Conservation (phyloP, 2,329 filamentous ascomycete species). For the Diaporthe eres region DNA sequence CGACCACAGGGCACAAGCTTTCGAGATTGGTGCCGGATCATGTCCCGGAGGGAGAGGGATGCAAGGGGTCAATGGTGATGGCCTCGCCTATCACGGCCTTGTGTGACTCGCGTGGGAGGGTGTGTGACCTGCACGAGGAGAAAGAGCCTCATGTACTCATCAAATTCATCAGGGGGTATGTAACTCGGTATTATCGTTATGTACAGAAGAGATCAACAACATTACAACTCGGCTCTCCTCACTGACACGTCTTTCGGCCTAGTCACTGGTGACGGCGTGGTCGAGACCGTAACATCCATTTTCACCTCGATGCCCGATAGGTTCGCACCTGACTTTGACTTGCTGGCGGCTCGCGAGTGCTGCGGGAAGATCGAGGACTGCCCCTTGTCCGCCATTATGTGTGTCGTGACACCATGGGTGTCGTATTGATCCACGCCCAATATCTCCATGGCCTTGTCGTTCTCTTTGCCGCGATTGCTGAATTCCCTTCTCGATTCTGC, state of each 20-base stretch:
- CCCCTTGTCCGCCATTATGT: slow-evolving; percentile 29
- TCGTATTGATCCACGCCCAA: slow-evolving; percentile 20
- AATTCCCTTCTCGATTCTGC: neutral
- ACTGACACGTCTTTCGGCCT: slow-evolving; percentile 10
- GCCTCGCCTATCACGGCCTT: neutral
- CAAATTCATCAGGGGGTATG: slow-evolving; percentile 13
- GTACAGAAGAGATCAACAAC: neutral
- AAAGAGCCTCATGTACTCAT: slow-evolving; percentile 11
- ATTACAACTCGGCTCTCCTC: neutral
- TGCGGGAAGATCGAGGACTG: slow-evolving; percentile 21
- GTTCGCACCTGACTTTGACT: neutral
- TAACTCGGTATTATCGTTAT: slow-evolving; percentile 15
- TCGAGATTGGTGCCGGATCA: neutral
- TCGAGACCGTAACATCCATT: slow-evolving; percentile 34
- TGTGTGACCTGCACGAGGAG: slow-evolving; percentile 2
- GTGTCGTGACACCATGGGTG: slow-evolving; percentile 31
- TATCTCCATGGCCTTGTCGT: slow-evolving; percentile 30
- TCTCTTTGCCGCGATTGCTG: slow-evolving; percentile 9
- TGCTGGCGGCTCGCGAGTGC: neutral
- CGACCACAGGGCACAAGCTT: neutral
- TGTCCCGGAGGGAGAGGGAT: neutral
- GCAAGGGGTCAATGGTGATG: neutral
- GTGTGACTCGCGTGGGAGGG: neutral
- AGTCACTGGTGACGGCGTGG: slow-evolving; percentile 3
- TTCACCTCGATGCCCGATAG: slow-evolving; percentile 35